Percentiles rank a stretch among this genome's conserved stretches.
These are phyloP conservation scores for Sclerospora graminicola DNA, from an alignment of 352 stramenopile species.

Conservation along the genomic window DNA sequence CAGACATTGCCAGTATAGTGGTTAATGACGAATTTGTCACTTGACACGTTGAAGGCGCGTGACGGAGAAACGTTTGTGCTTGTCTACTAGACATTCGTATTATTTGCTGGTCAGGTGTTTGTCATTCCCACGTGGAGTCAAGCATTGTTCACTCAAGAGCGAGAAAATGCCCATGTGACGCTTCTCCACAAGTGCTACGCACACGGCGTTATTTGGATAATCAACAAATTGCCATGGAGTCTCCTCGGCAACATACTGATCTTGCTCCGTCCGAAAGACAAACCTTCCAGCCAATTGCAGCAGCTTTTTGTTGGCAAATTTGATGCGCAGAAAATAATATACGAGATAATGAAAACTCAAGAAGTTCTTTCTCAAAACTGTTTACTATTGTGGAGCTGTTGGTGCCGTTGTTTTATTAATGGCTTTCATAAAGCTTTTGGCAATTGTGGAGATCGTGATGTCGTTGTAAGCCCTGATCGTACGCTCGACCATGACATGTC, in stretches of 20 bases:
- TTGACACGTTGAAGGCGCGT: constrained; percentile 70
- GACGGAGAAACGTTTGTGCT: constrained; percentile 59
- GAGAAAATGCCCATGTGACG: too few species aligned
- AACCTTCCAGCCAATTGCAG: constrained; percentile 83
- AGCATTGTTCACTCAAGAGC: constrained; percentile 84
- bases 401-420: too few species aligned
- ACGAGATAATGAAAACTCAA: too few species aligned
- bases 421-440: too few species aligned
- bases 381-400: too few species aligned
- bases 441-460: too few species aligned
- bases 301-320: constrained; percentile 86
- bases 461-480: too few species aligned
- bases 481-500: too few species aligned
- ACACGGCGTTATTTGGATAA: constrained; percentile 82
- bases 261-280: too few species aligned
- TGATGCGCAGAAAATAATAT: too few species aligned
- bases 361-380: too few species aligned
- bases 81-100: constrained; percentile 43
- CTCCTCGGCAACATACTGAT: constrained; percentile 72
- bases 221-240: too few species aligned
- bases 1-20: constrained; percentile 84
- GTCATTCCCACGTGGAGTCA: constrained; percentile 76
- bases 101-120: constrained; percentile 79
- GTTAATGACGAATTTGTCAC: constrained; percentile 74
- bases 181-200: constrained; percentile 60